Evolutionary conservation across 768 basidiomycete genomes (phyloP), one percentile per base, ranked within the genome.

Genomic region (Mycena rosella): DNA sequence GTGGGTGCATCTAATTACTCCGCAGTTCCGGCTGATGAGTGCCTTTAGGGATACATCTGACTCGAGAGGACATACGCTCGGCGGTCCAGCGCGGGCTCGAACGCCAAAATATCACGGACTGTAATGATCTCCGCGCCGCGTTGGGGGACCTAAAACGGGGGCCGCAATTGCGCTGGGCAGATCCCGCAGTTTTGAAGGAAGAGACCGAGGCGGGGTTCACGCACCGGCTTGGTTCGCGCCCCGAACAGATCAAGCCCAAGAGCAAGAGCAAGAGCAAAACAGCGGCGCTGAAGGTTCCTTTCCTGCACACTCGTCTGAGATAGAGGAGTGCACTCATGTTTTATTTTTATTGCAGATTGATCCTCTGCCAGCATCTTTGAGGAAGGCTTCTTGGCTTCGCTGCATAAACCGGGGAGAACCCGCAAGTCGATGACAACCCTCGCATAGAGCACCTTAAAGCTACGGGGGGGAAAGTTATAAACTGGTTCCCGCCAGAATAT

Each of bases 401-500:
- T 99, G 38, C 96, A 99, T 77, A 95, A 91, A 75, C 94, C 95
- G 10, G 97, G 48, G 96, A 86, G 74, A 99, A 98, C 80, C 90
- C 92, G 27, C 97, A 99, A 77, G 85, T 93, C 45, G 85, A 89
- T 66, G 86, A 90, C 4, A 83, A 86, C 53, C 88, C 97, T 56
- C 91, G 92, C 55, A 89, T 94, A 68, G 84, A 87, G 58, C 97
- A 99, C 76, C 81, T 98, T 47, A 84, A 87, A 11, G 85, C 85
- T 10, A 98, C 97, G 0, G 87, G 86, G 9, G 94, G 95, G 5
- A 82, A 87, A 51, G 96, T 98, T 5, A 91, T 91, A 82, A 99
- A 97, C 8, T 94, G 97, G 45, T 99, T 99, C 79, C 97, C 97
- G 27, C 97, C 97, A 5, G 97, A 99, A 81, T 98, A 97, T 9